Base-by-base conservation (phyloP, 768 basidiomycete species). In the Naganishia onofrii region DNA sequence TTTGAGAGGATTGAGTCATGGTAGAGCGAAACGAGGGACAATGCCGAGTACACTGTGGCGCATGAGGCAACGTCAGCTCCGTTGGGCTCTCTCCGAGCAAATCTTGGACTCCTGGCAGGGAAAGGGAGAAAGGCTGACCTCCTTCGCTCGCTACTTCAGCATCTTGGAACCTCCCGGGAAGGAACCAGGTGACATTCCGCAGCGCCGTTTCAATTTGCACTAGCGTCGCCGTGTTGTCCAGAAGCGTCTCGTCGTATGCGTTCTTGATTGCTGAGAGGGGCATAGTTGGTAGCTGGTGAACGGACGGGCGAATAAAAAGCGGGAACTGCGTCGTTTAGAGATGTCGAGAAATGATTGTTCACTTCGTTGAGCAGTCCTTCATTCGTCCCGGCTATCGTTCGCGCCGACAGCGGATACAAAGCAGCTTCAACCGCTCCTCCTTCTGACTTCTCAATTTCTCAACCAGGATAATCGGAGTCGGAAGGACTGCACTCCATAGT, bases 101-200 rank as follows among this genome's bases (percentile, higher is more conserved):
- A 34, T 19, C 58, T 26, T 55, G 7, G 21, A 31, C 10, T n/a
- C 21, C 3, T 19, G 38, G 23, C 29, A 29, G 34, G 31, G 65
- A 66, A 29, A n/a, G n/a, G n/a, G 65, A 34, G 51, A 26, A 21
- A 10, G 26, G 6, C 93, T 85, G 74, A 95, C 94, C 84, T 76
- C 90, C 87, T 86, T 98, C 95, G 15, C 92, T 93, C 70, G 91
- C 93, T 60, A 98, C 84, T 80, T 97, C 94, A 55, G 93, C 93
- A 85, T 97, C 94, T 82, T 92, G 93, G 86, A 98, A 97, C 73
- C 93, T 86, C 71, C 94, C 94, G 10, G 95, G 95, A 53, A 98
- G 83, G 76, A 98, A 88, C 93, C 94, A 98, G 55, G 93, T 93
- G 69, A 97, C 82, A 46, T 92, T 93, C 73, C 92, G 85, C 73